These are phyloP conservation scores for Pezicula radicicola DNA, from an alignment of 2,329 filamentous ascomycete species.

Conservation along the genomic window DNA sequence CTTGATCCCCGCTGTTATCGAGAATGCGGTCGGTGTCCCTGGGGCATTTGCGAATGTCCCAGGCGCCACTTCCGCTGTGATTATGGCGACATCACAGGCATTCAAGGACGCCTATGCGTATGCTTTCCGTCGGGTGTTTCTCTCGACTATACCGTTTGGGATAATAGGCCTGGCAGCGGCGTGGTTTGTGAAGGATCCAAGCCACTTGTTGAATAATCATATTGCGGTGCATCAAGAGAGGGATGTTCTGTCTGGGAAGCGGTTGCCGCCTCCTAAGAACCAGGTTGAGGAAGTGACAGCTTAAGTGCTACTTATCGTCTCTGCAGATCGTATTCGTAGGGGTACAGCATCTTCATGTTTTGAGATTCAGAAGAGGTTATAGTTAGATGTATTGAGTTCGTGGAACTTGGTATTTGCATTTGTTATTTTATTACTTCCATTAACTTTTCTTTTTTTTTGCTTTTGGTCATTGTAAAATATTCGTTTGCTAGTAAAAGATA, in stretches of 20 bases:
- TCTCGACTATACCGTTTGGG: constrained; percentile 36
- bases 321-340: no score
- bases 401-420: no score
- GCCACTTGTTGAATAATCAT: constrained; percentile 29
- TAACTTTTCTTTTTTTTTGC: no score
- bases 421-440: no score
- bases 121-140: constrained; percentile 42
- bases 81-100: constrained; percentile 13
- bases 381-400: no score
- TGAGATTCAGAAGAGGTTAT: no score
- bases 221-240: constrained; percentile 28
- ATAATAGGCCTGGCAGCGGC: constrained; percentile 33
- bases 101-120: constrained; percentile 29
- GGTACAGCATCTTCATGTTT: no score
- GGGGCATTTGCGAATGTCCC: constrained; percentile 32
- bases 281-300: no score
- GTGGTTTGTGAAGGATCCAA: constrained; percentile 31
- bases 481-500: no score
- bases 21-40: constrained; percentile 29
- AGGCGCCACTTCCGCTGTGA: constrained; percentile 26
- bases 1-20: constrained; percentile 27
- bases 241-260: constrained; percentile 22
- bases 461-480: no score
- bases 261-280: no score
- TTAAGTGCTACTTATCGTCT: no score